These are phyloP conservation scores for Pseudogymnoascus verrucosus DNA, from an alignment of 2,329 filamentous ascomycete species.

Conservation along the genomic window DNA sequence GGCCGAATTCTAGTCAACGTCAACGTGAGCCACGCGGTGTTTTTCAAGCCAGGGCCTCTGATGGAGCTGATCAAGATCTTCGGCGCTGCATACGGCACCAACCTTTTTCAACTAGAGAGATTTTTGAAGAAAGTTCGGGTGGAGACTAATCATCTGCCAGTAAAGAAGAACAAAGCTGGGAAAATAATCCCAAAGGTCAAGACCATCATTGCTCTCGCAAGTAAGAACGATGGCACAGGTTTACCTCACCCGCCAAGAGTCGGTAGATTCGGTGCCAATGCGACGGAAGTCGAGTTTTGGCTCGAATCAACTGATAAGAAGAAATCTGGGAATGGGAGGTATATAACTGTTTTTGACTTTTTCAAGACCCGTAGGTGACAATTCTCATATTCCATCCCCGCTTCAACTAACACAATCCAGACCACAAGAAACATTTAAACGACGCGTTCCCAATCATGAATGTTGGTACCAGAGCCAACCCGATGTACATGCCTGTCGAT, in stretches of 20 bases:
- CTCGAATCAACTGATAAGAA: constrained; percentile 28
- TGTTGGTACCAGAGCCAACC: constrained; percentile 47
- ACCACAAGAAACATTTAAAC: constrained; percentile 25
- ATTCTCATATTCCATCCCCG: neutral
- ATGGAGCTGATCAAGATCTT: constrained; percentile 29
- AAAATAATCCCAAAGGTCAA: constrained; percentile 32
- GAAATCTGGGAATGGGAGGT: constrained; percentile 31
- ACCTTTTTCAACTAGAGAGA: constrained; percentile 16
- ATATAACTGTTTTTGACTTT: constrained; percentile 45
- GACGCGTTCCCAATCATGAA: constrained; percentile 55
- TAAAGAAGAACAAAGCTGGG: constrained; percentile 29
- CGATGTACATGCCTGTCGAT: constrained; percentile 60
- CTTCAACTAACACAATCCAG: constrained; percentile 12
- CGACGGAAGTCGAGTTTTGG: constrained; percentile 49
- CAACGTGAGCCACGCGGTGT: constrained; percentile 52
- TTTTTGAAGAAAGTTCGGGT: constrained; percentile 35
- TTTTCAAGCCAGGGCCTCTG: constrained; percentile 42
- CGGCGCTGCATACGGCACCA: constrained; percentile 15
- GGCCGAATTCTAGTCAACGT: constrained; percentile 52
- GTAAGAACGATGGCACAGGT: constrained; percentile 29
- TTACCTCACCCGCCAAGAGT: constrained; percentile 30
- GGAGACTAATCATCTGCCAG: constrained; percentile 30
- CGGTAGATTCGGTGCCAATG: constrained; percentile 34
- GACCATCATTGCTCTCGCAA: constrained; percentile 39
- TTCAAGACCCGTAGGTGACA: constrained; percentile 33